phyloP scores from a whole-genome alignment of 1,284 basidiomycete species.

The Boletus smithii region DNA sequence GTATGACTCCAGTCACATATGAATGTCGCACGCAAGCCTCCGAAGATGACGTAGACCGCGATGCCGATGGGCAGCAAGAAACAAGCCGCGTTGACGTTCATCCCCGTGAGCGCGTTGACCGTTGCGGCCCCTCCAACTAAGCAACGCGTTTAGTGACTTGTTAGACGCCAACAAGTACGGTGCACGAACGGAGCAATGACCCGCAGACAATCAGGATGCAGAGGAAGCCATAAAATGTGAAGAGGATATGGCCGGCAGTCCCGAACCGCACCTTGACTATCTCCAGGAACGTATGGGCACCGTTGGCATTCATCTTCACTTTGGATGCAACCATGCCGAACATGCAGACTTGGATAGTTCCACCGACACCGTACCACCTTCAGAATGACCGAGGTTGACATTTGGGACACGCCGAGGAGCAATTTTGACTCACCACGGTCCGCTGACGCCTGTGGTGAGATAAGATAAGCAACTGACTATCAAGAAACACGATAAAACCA shows the following conservation, averaged over 20 bases:
- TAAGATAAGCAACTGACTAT: constrained; percentile 1
- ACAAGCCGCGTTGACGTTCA: constrained; percentile 60
- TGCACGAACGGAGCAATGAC: constrained; percentile 46
- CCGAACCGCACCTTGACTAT: constrained; percentile 68
- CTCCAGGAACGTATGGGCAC: constrained; percentile 54
- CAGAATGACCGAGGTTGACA: neutral
- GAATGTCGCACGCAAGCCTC: constrained; percentile 53
- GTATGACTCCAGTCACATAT: constrained; percentile 55
- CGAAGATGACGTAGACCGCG: constrained; percentile 45
- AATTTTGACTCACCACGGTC: constrained; percentile 39
- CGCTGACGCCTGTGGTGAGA: constrained; percentile 39
- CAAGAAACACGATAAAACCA: constrained; percentile 9
- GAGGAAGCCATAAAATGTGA: constrained; percentile 62
- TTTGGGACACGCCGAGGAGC: neutral
- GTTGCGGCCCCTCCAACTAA: constrained; percentile 59
- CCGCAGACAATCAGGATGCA: constrained; percentile 61
- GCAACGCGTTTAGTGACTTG: neutral
- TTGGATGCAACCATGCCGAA: constrained; percentile 57
- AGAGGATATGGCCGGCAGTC: constrained; percentile 54
- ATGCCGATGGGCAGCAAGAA: constrained; percentile 54
- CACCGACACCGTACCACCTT: constrained; percentile 52
- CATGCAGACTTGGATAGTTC: constrained; percentile 57
- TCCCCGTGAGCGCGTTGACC: constrained; percentile 63
- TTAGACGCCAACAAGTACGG: neutral
- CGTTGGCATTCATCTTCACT: constrained; percentile 59